These are phyloP conservation scores for Echites panduratus DNA, from an alignment of 257 asterid species.

Conservation along the genomic window DNA sequence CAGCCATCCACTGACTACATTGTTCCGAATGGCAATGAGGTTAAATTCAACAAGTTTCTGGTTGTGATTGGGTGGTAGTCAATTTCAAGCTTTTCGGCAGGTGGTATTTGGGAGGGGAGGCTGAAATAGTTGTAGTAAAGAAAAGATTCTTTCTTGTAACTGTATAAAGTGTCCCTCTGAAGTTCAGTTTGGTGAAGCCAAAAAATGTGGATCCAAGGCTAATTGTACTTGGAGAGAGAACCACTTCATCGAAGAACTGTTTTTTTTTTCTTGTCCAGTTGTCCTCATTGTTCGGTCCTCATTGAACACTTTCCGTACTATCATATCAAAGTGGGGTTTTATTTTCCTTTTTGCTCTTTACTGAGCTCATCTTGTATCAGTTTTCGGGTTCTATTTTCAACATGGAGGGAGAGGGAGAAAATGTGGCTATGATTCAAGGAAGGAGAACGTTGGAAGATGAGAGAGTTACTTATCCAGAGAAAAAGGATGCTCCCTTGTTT, in stretches of 20 bases:
- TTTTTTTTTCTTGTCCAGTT: not conserved
- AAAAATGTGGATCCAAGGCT: not conserved
- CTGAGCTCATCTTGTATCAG: not conserved
- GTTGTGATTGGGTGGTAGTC: conserved; percentile 9
- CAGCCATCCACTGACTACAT: conserved; percentile 2
- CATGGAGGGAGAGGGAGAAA: conserved; percentile 28
- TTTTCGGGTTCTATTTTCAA: not conserved
- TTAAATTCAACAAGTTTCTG: not conserved
- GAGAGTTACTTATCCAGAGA: conserved; percentile 21
- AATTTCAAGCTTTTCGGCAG: conserved; percentile 3
- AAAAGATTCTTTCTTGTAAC: not conserved
- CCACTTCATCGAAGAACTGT: not conserved
- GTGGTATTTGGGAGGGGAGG: conserved; percentile 1
- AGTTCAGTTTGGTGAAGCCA: conserved; percentile 2
- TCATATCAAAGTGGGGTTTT: not conserved
- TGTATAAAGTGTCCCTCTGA: not conserved
- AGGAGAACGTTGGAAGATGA: conserved; percentile 5
- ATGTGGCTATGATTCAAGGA: conserved; percentile 10
- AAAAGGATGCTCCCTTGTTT: conserved; percentile 50
- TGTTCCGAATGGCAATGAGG: not conserved
- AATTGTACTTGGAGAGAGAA: not conserved
- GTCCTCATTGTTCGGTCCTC: not conserved
- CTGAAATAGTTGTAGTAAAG: not conserved
- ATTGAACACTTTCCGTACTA: not conserved
- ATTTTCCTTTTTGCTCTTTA: not conserved